Base-by-base conservation (phyloP, 2,329 filamentous ascomycete species). In the Fusarium cyanostomum region DNA sequence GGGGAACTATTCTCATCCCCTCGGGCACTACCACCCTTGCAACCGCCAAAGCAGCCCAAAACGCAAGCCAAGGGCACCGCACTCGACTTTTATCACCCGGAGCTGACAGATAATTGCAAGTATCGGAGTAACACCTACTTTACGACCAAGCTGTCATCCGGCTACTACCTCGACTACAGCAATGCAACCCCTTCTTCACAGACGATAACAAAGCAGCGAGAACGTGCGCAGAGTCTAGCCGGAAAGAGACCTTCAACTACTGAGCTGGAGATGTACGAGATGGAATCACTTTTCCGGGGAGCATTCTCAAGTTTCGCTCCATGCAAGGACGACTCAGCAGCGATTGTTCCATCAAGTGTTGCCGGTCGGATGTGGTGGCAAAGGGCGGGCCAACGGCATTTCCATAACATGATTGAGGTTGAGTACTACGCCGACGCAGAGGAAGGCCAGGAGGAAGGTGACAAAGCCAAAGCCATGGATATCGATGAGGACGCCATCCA, bases 231-330 rank as follows among this genome's bases (percentile, higher is more conserved):
- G 67, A 92, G 89, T 68, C 80, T 85, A 71, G 88, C 78, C 35
- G 88, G 82, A 65, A 84, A 79, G 72, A 85, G 87, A 75, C 84
- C 83, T 6, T 83, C 84, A 3, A 75, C 80, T 6, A 77, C 78
- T 1, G 86, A 89, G 63, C 72, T 85, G 1, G 82, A 90, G 70
- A 80, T 86, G 67, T 84, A 86, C 4, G 89, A 90, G 72, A 86
- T 92, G 76, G 91, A 94, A 66, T 84, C 88, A 0, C 78, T 94
- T 9, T 94, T 94, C 71, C 84, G 90, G 27, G 87, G 89, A 52
- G 91, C 89, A 2, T 94, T 93, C 74, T 92, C 90, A 1, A 91
- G 89, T 70, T 94, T 94, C 73, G 91, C 91, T 7, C 91, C 91
- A 0, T 87, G 85, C 48, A 89, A 86, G 67, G 91, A 94, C 73